These are phyloP conservation scores for Talaromyces ruber DNA, from an alignment of 495 filamentous ascomycete species.

Conservation along the genomic window DNA sequence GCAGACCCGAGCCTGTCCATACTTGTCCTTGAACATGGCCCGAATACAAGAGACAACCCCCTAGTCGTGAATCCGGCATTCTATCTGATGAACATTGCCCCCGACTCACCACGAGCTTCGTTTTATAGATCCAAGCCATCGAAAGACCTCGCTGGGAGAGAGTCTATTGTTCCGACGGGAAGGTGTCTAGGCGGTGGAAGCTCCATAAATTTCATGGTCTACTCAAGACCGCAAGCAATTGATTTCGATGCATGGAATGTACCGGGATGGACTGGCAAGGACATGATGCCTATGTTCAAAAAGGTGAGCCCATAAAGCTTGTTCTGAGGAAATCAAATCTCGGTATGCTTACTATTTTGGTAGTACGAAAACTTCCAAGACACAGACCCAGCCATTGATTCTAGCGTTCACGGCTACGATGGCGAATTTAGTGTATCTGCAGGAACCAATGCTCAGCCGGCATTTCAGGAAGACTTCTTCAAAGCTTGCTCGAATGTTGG, in stretches of 20 bases:
- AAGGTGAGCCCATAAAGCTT: constrained; percentile 26
- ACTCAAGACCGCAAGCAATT: constrained; percentile 28
- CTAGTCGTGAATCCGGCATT: constrained; percentile 6
- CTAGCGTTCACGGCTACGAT: constrained; percentile 32
- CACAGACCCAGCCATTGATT: background rate
- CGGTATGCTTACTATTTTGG: background rate
- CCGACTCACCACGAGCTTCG: background rate
- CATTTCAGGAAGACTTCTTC: constrained; percentile 31
- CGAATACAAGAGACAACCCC: constrained; percentile 4
- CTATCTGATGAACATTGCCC: constrained; percentile 4
- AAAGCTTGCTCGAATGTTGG: constrained; percentile 31
- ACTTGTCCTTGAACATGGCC: constrained; percentile 6
- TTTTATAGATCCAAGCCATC: constrained; percentile 13
- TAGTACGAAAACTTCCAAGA: constrained; percentile 4
- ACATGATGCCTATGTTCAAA: constrained; percentile 42
- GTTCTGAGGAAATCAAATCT: background rate
- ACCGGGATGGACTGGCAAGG: constrained; percentile 41
- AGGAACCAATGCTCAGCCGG: constrained; percentile 22
- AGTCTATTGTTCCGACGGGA: constrained; percentile 41
- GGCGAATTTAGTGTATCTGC: constrained; percentile 43
- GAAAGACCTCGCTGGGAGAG: constrained; percentile 33
- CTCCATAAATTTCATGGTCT: constrained; percentile 55
- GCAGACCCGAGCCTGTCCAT: constrained; percentile 8
- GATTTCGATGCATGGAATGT: constrained; percentile 46
- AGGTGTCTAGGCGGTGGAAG: constrained; percentile 51